Conservation (phyloP, 2,329 filamentous ascomycete genomes). For the Ceratocystis cacaofunesta region DNA sequence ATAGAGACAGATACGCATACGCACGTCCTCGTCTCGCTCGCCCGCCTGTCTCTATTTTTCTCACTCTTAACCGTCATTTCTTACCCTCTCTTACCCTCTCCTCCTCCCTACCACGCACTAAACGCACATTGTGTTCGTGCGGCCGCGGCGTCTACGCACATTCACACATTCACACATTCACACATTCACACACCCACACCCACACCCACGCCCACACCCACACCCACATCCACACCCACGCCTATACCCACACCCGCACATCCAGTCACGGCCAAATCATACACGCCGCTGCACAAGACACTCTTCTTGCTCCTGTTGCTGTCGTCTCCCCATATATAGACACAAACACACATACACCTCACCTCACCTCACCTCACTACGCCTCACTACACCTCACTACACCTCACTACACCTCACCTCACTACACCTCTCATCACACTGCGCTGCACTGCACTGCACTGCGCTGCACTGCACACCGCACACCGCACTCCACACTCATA, state of each 20-base stretch:
- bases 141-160: no score
- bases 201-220: background rate
- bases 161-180: background rate
- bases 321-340: no score
- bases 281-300: no score
- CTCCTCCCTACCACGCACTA: constrained; percentile 18
- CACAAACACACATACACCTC: no score
- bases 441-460: no score
- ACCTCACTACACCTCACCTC: no score
- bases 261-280: background rate
- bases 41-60: background rate
- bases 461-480: no score
- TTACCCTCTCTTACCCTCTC: constrained; percentile 10
- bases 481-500: background rate
- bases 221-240: background rate
- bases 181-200: background rate
- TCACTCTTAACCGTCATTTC: constrained; percentile 7
- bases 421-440: no score
- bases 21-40: background rate
- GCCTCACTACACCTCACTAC: no score
- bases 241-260: background rate
- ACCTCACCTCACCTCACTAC: no score
- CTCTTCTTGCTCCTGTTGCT: no score
- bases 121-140: no score
- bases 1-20: background rate